phyloP scores from a whole-genome alignment of 805 yeast genomes.

The Zygosaccharomyces kombuchaensis region DNA sequence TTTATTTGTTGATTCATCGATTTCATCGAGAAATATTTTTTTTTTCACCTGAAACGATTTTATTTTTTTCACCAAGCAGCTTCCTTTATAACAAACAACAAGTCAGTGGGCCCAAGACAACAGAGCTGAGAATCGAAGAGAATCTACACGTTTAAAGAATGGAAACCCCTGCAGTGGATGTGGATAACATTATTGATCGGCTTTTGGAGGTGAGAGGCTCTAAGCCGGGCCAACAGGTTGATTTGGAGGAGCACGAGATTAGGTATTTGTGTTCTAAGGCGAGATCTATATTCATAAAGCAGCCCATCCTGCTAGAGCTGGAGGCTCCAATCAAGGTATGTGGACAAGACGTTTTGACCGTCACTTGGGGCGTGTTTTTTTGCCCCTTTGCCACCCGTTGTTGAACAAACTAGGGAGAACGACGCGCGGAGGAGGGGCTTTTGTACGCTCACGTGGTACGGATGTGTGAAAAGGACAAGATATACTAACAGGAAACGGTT shows the following conservation, averaged over 20 bases:
- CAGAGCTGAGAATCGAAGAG: neutral
- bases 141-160: constrained; percentile 17
- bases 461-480: neutral
- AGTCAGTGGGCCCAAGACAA: neutral
- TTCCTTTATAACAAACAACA: neutral
- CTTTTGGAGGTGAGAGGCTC: constrained; percentile 96
- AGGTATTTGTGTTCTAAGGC: constrained; percentile 95
- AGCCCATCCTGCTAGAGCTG: constrained; percentile 89
- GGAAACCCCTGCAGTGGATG: constrained; percentile 76
- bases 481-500: neutral
- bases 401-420: neutral
- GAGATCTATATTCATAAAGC: constrained; percentile 95
- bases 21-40: constrained; percentile 1
- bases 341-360: constrained; percentile 17
- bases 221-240: constrained; percentile 96
- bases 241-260: constrained; percentile 88
- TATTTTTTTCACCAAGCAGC: constrained; percentile 2
- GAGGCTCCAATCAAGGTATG: constrained; percentile 94
- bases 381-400: constrained; percentile 5
- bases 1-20: neutral
- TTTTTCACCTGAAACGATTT: constrained; percentile 2
- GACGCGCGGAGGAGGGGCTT: constrained; percentile 2
- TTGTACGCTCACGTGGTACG: neutral
- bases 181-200: constrained; percentile 95
- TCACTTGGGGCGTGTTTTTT: constrained; percentile 1